Conservation (phyloP, 2,329 filamentous ascomycete genomes). For the Scleromitrula shiraiana region DNA sequence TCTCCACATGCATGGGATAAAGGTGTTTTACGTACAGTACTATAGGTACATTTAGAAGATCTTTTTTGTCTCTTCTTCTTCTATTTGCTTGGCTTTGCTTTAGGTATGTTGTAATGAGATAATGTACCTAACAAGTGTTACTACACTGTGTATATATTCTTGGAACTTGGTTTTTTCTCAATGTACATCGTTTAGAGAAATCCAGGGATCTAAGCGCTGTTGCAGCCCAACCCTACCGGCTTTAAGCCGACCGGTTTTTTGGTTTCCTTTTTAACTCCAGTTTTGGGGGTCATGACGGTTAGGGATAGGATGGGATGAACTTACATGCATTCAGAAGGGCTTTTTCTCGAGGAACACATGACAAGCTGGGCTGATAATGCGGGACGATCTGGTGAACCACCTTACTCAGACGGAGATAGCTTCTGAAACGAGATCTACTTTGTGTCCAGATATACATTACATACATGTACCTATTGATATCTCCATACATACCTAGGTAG, state of each 20-base stretch:
- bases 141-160: too few species aligned
- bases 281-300: too few species aligned
- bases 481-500: background rate
- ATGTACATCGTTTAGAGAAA: too few species aligned
- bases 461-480: background rate
- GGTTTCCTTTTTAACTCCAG: too few species aligned
- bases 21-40: too few species aligned
- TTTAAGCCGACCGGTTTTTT: too few species aligned
- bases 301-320: background rate
- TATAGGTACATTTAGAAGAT: too few species aligned
- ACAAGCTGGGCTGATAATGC: background rate
- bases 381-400: background rate
- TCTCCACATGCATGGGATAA: too few species aligned
- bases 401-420: background rate
- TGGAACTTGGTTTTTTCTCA: too few species aligned
- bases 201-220: conserved; percentile 10
- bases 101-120: too few species aligned
- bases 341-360: background rate
- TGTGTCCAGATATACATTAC: background rate
- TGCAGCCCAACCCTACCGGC: conserved; percentile 26
- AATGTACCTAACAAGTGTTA: too few species aligned
- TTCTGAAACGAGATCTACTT: background rate
- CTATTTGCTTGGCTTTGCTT: background rate
- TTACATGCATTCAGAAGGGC: background rate
- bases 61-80: background rate